Evolutionary conservation across 164 flowering plant species (phyloP), one percentile per base, ranked within the genome.

Genomic region (Vitis amurensis): DNA sequence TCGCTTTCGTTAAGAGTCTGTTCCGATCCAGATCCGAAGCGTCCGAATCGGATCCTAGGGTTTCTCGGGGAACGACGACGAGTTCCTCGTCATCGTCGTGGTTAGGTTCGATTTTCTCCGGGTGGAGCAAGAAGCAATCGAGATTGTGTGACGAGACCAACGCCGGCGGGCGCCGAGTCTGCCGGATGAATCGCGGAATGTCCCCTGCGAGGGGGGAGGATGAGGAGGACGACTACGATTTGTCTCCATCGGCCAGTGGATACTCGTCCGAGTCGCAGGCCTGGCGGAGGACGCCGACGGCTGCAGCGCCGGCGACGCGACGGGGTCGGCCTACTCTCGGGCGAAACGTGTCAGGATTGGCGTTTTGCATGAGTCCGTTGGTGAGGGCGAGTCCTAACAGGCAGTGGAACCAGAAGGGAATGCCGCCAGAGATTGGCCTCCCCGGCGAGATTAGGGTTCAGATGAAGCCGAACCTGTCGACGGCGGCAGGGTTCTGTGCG

Each of bases 291-390:
- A 81, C 89, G 56, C 87, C 89, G 69, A 63, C 31, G 64, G 10
- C 59, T 47, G 63, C 69, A 3, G 61, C 73, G 77, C 6, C 64
- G 74, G 60, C 12, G 68, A 31, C 61, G 16, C 66, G 73, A 68
- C 68, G 74, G 44, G 60, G 68, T 8, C 71, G 71, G 57, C 66
- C 77, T 44, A 70, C 72, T 17, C 76, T 76, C 9, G 60, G n/a
- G 8, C 70, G 78, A 56, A 85, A 72, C 74, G 61, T 77, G 0
- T 75, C 93, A 1, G 89, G 91, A 0, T 30, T 93, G 59, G 85
- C 89, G 10, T 90, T 93, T 57, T 93, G 98, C 53, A 66, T 93
- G 83, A 95, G 98, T 60, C 99, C 99, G 51, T 73, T 93, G 61
- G 94, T 95, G 27, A 76, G 98, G 57, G 85, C 98, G 27, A 87